Evolutionary conservation across 2,329 filamentous ascomycete genomes (phyloP).

Genomic region (Zymoseptoria passerinii): DNA sequence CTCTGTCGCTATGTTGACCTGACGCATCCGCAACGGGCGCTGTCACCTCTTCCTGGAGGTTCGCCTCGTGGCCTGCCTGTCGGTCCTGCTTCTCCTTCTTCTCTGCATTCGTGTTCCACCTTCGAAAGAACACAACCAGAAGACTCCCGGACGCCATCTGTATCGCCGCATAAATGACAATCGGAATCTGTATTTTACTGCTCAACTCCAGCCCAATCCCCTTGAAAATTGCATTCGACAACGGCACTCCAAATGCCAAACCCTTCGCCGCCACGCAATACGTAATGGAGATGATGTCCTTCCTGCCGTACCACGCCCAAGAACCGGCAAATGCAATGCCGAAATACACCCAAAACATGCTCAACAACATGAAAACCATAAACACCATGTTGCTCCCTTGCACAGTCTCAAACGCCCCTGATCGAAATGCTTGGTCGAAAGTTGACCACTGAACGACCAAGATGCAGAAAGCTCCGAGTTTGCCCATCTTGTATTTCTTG

Average conservation of each 20-base stretch:
- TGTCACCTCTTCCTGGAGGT: too few species aligned
- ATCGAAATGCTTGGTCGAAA: constrained; percentile 58
- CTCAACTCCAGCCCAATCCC: constrained; percentile 47
- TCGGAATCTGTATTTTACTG: constrained; percentile 54
- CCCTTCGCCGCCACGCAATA: constrained; percentile 69
- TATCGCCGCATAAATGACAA: constrained; percentile 49
- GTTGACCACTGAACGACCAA: constrained; percentile 55
- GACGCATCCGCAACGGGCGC: too few species aligned
- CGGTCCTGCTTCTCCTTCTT: constrained; percentile 14
- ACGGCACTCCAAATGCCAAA: constrained; percentile 59
- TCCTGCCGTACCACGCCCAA: constrained; percentile 46
- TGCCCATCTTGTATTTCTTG: constrained; percentile 38
- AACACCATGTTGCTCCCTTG: constrained; percentile 56
- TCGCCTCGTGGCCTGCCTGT: too few species aligned
- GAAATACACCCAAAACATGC: constrained; percentile 55
- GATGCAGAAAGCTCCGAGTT: constrained; percentile 38
- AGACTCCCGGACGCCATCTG: constrained; percentile 37
- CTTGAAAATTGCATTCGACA: constrained; percentile 60
- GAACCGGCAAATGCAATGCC: constrained; percentile 51
- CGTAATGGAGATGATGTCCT: constrained; percentile 61
- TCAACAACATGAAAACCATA: constrained; percentile 59
- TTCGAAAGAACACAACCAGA: constrained; percentile 35
- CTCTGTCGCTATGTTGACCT: too few species aligned
- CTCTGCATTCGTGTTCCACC: constrained; percentile 49
- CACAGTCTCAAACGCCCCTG: constrained; percentile 51